A percentile compares a stretch with the other conserved stretches of the same genome.
Conservation (phyloP, 768 basidiomycete genomes). For the Suillus sp. region DNA sequence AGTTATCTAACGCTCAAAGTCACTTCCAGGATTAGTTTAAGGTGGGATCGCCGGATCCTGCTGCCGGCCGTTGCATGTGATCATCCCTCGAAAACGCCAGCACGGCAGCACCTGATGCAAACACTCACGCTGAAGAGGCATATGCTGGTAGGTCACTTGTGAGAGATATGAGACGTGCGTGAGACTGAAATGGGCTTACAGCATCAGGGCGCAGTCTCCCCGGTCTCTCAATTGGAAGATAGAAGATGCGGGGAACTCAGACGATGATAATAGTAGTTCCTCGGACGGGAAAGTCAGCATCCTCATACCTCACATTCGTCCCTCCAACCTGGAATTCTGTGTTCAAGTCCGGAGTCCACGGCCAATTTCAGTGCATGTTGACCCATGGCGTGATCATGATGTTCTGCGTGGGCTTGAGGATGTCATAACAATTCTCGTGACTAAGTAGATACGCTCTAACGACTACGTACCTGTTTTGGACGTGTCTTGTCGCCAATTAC, state of each 20-base stretch:
- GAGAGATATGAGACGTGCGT: neutral
- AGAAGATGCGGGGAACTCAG: slow-evolving; percentile 54
- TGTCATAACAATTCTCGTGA: slow-evolving; percentile 63
- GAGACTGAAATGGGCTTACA: slow-evolving; percentile 39
- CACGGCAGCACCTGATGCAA: slow-evolving; percentile 51
- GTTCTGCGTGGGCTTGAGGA: slow-evolving; percentile 45
- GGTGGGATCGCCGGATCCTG: neutral
- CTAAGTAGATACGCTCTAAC: slow-evolving; percentile 65
- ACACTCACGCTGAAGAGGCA: slow-evolving; percentile 40
- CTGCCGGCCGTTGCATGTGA: slow-evolving; percentile 38
- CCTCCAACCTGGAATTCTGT: slow-evolving; percentile 53
- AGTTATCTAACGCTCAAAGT: too few relatives aligned
- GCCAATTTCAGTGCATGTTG: slow-evolving; percentile 67
- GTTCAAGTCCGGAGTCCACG: slow-evolving; percentile 58
- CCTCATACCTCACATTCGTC: slow-evolving; percentile 7
- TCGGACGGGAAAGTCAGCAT: slow-evolving; percentile 22
- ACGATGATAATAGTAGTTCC: slow-evolving; percentile 40
- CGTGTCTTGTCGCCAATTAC: slow-evolving; percentile 25
- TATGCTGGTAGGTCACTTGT: slow-evolving; percentile 33
- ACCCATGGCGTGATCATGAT: slow-evolving; percentile 45
- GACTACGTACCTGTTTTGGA: slow-evolving; percentile 44
- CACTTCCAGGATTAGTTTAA: neutral
- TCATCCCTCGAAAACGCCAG: slow-evolving; percentile 54
- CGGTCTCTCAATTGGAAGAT: slow-evolving; percentile 61
- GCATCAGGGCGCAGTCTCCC: slow-evolving; percentile 65